phyloP scores from a whole-genome alignment of 2,329 filamentous ascomycete genomes.

The Hypoxylon sp. region DNA sequence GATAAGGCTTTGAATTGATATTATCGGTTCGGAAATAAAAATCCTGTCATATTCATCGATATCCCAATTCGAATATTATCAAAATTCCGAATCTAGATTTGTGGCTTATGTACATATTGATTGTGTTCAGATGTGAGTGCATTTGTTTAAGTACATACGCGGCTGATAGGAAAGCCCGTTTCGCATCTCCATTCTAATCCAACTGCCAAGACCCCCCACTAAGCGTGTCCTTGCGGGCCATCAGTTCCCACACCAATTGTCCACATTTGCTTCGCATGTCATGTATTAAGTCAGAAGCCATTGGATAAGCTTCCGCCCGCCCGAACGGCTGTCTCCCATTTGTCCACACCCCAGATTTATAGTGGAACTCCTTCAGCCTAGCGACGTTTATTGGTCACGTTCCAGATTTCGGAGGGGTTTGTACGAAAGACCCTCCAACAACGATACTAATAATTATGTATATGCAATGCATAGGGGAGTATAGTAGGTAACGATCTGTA shows the following conservation, averaged over 20 bases:
- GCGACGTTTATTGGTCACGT: conserved; percentile 17
- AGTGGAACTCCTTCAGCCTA: conserved; percentile 9
- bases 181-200: conserved; percentile 17
- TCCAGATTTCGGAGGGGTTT: conserved; percentile 9
- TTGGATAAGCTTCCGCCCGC: conserved; percentile 35
- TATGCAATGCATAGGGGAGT: no score
- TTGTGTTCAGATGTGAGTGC: no score
- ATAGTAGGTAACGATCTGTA: no score
- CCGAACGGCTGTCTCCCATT: conserved; percentile 34
- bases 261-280: not conserved
- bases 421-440: not conserved
- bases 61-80: conserved; percentile 8
- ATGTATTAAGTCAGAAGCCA: conserved; percentile 11
- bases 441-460: no score
- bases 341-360: conserved; percentile 32
- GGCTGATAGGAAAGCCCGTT: conserved; percentile 25
- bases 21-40: conserved; percentile 13
- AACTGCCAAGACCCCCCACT: conserved; percentile 17
- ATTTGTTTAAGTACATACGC: no score
- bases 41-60: no score
- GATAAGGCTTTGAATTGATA: conserved; percentile 1
- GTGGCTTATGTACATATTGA: no score
- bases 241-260: not conserved
- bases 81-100: no score
- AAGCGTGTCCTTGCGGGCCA: conserved; percentile 10